Percentiles rank a stretch among this genome's conserved stretches.
These are phyloP conservation scores for Sarocladium kiliense DNA, from an alignment of 2,329 filamentous ascomycete species.

Conservation along the genomic window DNA sequence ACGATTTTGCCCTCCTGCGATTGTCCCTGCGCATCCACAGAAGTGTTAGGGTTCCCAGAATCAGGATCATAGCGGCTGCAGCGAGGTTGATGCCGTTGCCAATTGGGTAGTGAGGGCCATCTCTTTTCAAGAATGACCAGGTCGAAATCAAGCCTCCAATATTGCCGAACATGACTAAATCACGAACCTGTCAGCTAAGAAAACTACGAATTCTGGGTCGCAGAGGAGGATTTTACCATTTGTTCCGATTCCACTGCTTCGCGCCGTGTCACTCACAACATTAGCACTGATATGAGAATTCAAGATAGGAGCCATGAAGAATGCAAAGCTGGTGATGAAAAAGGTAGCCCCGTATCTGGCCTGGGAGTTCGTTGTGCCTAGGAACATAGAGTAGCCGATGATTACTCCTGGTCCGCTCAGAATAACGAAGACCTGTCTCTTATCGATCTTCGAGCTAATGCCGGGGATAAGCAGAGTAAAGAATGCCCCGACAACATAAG, in stretches of 20 bases:
- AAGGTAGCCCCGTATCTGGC: slow-evolving; percentile 61
- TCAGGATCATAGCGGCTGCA: slow-evolving; percentile 49
- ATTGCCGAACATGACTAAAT: slow-evolving; percentile 60
- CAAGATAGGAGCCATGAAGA: slow-evolving; percentile 55
- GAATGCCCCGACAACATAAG: slow-evolving; percentile 58
- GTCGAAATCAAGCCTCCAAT: slow-evolving; percentile 58
- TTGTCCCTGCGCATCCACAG: slow-evolving; percentile 62
- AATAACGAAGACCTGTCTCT: slow-evolving; percentile 51
- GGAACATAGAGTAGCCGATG: slow-evolving; percentile 60
- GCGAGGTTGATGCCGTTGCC: slow-evolving; percentile 68
- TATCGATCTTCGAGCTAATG: slow-evolving; percentile 51
- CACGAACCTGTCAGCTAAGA: background rate
- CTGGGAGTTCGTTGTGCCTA: slow-evolving; percentile 39
- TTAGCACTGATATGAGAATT: slow-evolving; percentile 61
- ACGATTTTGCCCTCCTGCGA: slow-evolving; percentile 46
- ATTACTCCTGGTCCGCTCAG: slow-evolving; percentile 52
- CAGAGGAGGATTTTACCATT: slow-evolving; percentile 19
- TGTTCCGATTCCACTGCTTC: slow-evolving; percentile 55
- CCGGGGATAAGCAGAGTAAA: slow-evolving; percentile 54
- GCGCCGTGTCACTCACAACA: slow-evolving; percentile 59
- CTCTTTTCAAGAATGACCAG: slow-evolving; percentile 58
- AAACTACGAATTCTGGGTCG: background rate
- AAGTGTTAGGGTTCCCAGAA: slow-evolving; percentile 43
- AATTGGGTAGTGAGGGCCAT: slow-evolving; percentile 61
- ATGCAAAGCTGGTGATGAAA: slow-evolving; percentile 55